A percentile compares a stretch with the other conserved stretches of the same genome.
phyloP scores from a whole-genome alignment of 2,329 filamentous ascomycete genomes.

The Scolecobasidium constrictum region DNA sequence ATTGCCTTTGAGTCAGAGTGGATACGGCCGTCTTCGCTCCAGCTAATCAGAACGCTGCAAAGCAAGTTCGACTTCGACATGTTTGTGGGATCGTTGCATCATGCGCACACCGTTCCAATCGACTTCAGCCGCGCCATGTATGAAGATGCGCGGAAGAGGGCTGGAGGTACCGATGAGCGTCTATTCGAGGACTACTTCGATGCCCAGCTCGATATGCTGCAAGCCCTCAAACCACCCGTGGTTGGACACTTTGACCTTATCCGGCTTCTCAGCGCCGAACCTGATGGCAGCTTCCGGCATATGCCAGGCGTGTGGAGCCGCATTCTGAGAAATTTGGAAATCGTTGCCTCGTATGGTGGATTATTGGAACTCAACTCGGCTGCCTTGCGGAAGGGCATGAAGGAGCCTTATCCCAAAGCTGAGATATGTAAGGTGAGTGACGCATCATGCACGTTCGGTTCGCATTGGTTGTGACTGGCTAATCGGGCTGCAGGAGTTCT shows the following conservation, averaged over 20 bases:
- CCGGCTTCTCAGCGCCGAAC: slow-evolving; percentile 62
- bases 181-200: slow-evolving; percentile 83
- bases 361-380: slow-evolving; percentile 85
- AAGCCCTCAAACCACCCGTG: slow-evolving; percentile 57
- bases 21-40: slow-evolving; percentile 60
- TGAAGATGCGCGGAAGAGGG: slow-evolving; percentile 42
- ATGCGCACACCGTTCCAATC: slow-evolving; percentile 77
- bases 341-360: slow-evolving; percentile 62
- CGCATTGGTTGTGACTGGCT: not conserved
- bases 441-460: not conserved
- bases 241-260: slow-evolving; percentile 95
- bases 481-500: slow-evolving; percentile 48
- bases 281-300: slow-evolving; percentile 51
- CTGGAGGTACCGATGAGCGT: slow-evolving; percentile 54
- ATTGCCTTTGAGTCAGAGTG: slow-evolving; percentile 92
- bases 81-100: slow-evolving; percentile 88
- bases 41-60: slow-evolving; percentile 48
- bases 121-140: slow-evolving; percentile 71
- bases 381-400: slow-evolving; percentile 77
- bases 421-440: slow-evolving; percentile 61
- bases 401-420: slow-evolving; percentile 76
- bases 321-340: slow-evolving; percentile 62
- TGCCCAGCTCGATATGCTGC: slow-evolving; percentile 71
- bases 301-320: slow-evolving; percentile 56
- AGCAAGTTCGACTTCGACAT: slow-evolving; percentile 62